Evolutionary conservation across 2,329 filamentous ascomycete species (phyloP).

Genomic region (Penicillium capsulatum): DNA sequence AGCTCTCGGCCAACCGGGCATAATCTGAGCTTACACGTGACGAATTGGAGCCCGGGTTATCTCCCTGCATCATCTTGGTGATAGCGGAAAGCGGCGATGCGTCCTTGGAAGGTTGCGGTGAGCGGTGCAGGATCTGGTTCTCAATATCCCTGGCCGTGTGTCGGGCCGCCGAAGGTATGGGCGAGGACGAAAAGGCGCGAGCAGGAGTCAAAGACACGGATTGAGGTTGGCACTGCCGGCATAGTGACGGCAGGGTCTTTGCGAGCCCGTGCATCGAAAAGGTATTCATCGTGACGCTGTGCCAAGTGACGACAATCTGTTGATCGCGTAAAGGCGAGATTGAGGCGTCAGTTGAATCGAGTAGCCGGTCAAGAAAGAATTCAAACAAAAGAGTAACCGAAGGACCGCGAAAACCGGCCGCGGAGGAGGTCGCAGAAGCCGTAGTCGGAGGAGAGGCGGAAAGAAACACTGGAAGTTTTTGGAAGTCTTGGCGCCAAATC

Average conservation of each 20-base stretch:
- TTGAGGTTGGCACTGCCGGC: conserved; percentile 26
- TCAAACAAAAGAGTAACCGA: neutral
- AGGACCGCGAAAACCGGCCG: neutral
- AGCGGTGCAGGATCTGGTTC: conserved; percentile 26
- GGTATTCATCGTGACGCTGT: conserved; percentile 28
- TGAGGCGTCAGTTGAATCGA: conserved; percentile 5
- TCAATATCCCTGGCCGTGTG: conserved; percentile 26
- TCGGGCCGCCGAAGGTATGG: conserved; percentile 16
- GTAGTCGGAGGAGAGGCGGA: conserved; percentile 28
- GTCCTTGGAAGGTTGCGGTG: conserved; percentile 15
- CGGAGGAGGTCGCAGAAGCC: conserved; percentile 12
- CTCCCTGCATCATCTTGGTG: conserved; percentile 30
- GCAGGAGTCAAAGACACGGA: conserved; percentile 17
- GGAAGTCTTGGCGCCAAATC: conserved; percentile 37
- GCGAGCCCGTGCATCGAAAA: conserved; percentile 30
- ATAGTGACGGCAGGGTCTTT: conserved; percentile 31
- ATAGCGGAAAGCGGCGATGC: conserved; percentile 28
- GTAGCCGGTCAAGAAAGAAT: neutral
- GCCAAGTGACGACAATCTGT: conserved; percentile 6
- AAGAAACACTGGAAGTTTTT: conserved; percentile 35
- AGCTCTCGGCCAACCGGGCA: conserved; percentile 29
- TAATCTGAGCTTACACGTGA: conserved; percentile 28
- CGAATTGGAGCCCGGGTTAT: conserved; percentile 13
- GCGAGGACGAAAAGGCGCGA: conserved; percentile 34
- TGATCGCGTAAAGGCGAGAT: neutral